phyloP scores from a whole-genome alignment of 2,329 filamentous ascomycete genomes.

The Aspergillus tanneri region DNA sequence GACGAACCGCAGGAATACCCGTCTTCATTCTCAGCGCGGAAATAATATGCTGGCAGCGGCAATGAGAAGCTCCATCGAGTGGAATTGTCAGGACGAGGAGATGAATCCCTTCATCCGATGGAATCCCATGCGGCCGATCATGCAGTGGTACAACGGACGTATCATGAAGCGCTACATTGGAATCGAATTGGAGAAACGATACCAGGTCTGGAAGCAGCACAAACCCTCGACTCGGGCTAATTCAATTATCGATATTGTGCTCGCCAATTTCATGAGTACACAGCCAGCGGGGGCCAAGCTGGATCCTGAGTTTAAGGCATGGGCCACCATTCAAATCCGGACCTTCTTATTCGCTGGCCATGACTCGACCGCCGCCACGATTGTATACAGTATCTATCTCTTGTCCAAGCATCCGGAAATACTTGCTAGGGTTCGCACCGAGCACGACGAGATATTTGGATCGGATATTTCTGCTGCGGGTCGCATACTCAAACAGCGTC shows the following conservation, averaged over 20 bases:
- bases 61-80: slow-evolving; percentile 5
- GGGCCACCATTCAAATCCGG: slow-evolving; percentile 8
- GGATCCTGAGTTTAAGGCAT: slow-evolving; percentile 1
- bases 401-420: slow-evolving; percentile 8
- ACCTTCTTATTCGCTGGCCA: slow-evolving; percentile 13
- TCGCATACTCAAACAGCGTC: neutral
- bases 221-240: neutral
- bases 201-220: neutral
- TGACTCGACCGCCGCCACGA: slow-evolving; percentile 8
- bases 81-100: neutral
- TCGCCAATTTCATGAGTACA: slow-evolving; percentile 2
- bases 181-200: slow-evolving; percentile 8
- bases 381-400: slow-evolving; percentile 5
- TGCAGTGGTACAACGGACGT: slow-evolving; percentile 6
- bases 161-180: slow-evolving; percentile 7
- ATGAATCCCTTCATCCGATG: neutral
- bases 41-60: slow-evolving; percentile 5
- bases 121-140: slow-evolving; percentile 3
- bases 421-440: slow-evolving; percentile 2
- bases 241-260: slow-evolving; percentile 7
- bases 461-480: neutral
- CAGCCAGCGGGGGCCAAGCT: neutral
- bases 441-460: slow-evolving; percentile 14
- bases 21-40: neutral
- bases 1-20: neutral